Evolutionary conservation across 306 rosid genomes (phyloP).

Genomic region (Adenanthera pavonina): DNA sequence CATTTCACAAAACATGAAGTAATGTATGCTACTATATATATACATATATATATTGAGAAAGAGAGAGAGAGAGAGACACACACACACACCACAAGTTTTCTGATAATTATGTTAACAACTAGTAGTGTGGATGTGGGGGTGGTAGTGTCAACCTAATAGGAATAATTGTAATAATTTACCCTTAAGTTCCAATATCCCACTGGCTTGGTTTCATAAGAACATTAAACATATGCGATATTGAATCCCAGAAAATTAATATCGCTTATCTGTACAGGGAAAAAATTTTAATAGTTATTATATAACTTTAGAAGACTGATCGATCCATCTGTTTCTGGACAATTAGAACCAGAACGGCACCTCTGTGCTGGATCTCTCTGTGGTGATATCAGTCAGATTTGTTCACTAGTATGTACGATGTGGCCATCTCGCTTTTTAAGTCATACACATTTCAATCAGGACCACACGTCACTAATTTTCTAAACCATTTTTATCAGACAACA

Average conservation of each 20-base stretch:
- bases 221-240: background rate
- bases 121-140: background rate
- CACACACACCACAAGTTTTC: too few relatives aligned
- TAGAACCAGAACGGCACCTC: constrained; percentile 42
- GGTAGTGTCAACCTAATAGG: too few relatives aligned
- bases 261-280: constrained; percentile 2
- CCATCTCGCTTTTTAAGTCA: constrained; percentile 43
- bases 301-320: background rate
- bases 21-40: background rate
- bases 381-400: constrained; percentile 75
- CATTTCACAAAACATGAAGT: background rate
- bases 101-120: background rate
- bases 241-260: background rate
- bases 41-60: background rate
- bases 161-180: background rate
- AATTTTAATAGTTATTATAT: background rate
- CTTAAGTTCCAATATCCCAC: background rate
- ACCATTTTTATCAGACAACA: constrained; percentile 8
- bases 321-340: constrained; percentile 1
- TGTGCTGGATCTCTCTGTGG: constrained; percentile 52
- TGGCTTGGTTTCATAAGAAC: background rate
- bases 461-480: constrained; percentile 51
- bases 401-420: constrained; percentile 50
- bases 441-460: constrained; percentile 46
- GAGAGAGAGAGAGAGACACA: too few relatives aligned